Conservation (phyloP, 257 asterid genomes). For the Solanum appendiculatum region DNA sequence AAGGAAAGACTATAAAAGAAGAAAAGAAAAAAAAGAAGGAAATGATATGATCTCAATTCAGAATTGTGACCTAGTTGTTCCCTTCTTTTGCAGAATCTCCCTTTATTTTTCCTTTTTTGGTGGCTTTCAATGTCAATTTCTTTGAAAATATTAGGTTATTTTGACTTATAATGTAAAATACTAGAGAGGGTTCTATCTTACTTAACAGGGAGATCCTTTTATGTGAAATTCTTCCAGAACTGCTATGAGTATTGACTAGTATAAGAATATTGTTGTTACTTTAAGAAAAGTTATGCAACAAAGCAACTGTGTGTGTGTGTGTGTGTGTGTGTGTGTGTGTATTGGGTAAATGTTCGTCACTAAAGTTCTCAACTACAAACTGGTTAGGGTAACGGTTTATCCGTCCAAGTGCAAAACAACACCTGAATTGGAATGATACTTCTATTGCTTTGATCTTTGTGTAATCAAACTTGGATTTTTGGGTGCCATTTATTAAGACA, state of each 20-base stretch:
- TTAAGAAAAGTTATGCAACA: background rate
- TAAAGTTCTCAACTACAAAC: background rate
- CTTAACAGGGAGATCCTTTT: background rate
- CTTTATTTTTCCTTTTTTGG: background rate
- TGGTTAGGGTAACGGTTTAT: background rate
- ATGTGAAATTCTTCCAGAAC: background rate
- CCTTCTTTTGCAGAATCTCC: background rate
- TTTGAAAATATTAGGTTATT: background rate
- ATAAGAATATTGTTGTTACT: background rate
- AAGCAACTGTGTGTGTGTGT: background rate
- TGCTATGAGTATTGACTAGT: background rate
- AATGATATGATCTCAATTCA: background rate
- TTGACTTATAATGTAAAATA: background rate
- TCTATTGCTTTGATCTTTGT: background rate
- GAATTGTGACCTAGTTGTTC: background rate
- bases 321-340: background rate
- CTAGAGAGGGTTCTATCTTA: background rate
- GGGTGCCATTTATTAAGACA: background rate
- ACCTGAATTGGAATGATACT: background rate
- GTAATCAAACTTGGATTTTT: background rate
- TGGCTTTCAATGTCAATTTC: background rate
- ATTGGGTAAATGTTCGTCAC: background rate
- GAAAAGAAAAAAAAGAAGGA: background rate
- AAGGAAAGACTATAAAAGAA: background rate
- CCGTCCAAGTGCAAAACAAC: background rate